These are phyloP conservation scores for Citeromyces matritensis DNA, from an alignment of 805 yeast genomes.

Conservation along the genomic window DNA sequence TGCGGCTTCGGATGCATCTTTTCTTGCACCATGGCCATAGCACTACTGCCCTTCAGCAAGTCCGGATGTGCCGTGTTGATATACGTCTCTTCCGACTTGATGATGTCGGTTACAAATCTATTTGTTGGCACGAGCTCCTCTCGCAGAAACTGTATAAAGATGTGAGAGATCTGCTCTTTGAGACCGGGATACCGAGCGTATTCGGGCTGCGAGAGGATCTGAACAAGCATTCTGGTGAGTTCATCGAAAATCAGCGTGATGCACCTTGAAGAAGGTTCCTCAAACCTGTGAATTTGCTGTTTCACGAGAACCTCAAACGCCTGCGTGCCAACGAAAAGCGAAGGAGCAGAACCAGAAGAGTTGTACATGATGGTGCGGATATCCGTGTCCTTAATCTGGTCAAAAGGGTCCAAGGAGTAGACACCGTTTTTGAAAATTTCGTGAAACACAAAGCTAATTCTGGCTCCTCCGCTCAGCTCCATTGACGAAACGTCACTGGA, in stretches of 20 bases:
- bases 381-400: conserved; percentile 89
- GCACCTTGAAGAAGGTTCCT: conserved; percentile 84
- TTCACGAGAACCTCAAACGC: conserved; percentile 93
- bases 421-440: conserved; percentile 91
- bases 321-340: conserved; percentile 91
- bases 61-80: conserved; percentile 98
- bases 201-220: conserved; percentile 67
- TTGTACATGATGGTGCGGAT: conserved; percentile 95
- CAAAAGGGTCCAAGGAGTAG: conserved; percentile 86
- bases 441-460: conserved; percentile 93
- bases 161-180: conserved; percentile 73
- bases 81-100: conserved; percentile 79
- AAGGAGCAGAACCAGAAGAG: conserved; percentile 92
- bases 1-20: conserved; percentile 70
- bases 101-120: conserved; percentile 70
- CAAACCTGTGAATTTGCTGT: conserved; percentile 86
- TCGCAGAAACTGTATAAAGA: conserved; percentile 67
- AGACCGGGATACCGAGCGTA: conserved; percentile 83
- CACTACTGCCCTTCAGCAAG: conserved; percentile 85
- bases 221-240: conserved; percentile 77
- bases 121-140: conserved; percentile 75
- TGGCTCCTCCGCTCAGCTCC: conserved; percentile 95
- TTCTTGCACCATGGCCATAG: conserved; percentile 86
- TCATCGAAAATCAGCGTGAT: conserved; percentile 88
- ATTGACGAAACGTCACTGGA: conserved; percentile 76